Conservation (phyloP, 139 green algal genomes). For the Spirogloea muscicola region DNA sequence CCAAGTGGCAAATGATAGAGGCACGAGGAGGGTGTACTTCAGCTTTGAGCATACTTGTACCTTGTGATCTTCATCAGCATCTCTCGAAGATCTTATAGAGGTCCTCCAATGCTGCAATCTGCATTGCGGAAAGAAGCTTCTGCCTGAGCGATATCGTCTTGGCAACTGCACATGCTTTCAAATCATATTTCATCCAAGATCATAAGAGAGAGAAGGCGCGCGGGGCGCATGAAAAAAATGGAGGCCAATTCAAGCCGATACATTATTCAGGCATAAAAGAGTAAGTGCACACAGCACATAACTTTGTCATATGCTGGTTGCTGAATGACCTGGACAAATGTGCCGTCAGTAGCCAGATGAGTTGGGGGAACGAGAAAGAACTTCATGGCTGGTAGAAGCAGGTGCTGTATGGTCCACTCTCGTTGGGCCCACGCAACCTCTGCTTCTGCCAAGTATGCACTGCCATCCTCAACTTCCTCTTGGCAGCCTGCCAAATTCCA, state of each 20-base stretch:
- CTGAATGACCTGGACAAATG: slow-evolving; percentile 31
- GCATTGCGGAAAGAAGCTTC: slow-evolving; percentile 44
- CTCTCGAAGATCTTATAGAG: slow-evolving; percentile 91
- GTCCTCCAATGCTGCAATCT: slow-evolving; percentile 78
- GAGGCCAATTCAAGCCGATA: too few relatives aligned
- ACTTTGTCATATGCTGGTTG: background rate
- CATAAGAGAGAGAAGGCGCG: too few relatives aligned
- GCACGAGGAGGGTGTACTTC: too few relatives aligned
- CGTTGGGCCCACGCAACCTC: slow-evolving; percentile 13
- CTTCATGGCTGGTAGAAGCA: slow-evolving; percentile 40
- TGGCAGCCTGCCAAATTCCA: too few relatives aligned
- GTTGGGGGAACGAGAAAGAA: slow-evolving; percentile 39
- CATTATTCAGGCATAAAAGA: too few relatives aligned
- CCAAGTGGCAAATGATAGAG: too few relatives aligned
- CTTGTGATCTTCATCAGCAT: slow-evolving; percentile 54
- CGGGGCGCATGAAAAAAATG: too few relatives aligned
- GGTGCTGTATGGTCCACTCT: slow-evolving; percentile 51
- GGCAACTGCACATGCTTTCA: slow-evolving; percentile 18
- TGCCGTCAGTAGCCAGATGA: slow-evolving; percentile 36
- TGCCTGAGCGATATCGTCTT: too few relatives aligned
- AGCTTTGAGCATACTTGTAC: too few relatives aligned
- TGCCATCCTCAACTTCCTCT: too few relatives aligned
- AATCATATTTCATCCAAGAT: slow-evolving; percentile 21
- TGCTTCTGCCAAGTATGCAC: background rate
- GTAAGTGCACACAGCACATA: slow-evolving; percentile 1